Base-by-base conservation (phyloP, 495 filamentous ascomycete genomes). In the Xylaria acuta region DNA sequence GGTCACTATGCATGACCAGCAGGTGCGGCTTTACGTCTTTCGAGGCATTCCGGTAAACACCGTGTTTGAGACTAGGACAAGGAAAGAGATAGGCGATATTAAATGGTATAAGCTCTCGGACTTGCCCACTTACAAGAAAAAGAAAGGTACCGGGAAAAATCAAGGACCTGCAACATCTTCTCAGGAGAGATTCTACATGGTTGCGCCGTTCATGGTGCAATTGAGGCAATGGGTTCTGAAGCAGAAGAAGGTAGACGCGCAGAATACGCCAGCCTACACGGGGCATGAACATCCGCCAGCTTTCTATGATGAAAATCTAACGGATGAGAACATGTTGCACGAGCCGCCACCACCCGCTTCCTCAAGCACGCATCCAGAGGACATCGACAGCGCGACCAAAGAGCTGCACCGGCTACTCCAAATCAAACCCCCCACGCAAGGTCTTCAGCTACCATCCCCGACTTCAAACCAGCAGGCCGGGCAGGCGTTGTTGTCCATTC, bases 11-110 rank as follows among this genome's bases (percentile, higher is more conserved):
- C 85, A 92, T 75, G 94, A 97, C 78, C 97, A 99, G 81, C 90
- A 98, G 78, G 92, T 99, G 82, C 86, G 91, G 73, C 85, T 98
- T 38, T 99, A 94, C 78, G 92, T 98, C 54, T 95, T 98, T 78
- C 90, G 94, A 30, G 91, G 93, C 63, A 89, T 98, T 22, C 92
- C 93, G 18, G 91, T 92, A 82, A 91, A 97, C 76, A 94, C 93
- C 3, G 75, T 90, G 65, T 99, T 99, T 78, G 90, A 94, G 75
- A 93, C 97, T 14, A 90, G 90, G 63, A 98, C 96, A 5, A 86
- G 96, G 63, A 98, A 98, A 80, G 97, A 99, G 81, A 99, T 99
- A 80, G 97, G 95, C 78, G 94, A 92, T 81, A 96, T 99, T 70
- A 84, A 91, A 75, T 99, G 96, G 96, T 97, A 95, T 80, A 92